phyloP scores from a whole-genome alignment of 1,284 basidiomycete genomes.

The Microbotryum scabiosae region DNA sequence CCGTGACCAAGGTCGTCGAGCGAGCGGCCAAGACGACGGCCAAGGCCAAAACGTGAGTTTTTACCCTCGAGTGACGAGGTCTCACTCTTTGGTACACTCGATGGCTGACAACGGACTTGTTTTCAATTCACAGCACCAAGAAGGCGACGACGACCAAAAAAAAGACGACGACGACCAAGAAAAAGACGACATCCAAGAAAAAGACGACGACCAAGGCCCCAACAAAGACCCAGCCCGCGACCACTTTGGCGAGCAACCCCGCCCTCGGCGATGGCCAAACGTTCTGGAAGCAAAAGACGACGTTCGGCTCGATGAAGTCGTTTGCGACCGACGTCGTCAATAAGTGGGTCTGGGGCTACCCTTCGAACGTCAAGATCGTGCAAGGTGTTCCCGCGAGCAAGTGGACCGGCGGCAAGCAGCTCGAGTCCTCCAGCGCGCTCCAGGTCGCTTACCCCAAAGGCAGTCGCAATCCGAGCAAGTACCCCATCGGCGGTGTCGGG shows the following conservation, averaged over 20 bases:
- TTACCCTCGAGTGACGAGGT: too few species aligned
- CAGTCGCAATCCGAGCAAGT: conserved; percentile 20
- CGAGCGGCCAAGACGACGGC: neutral
- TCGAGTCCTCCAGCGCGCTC: conserved; percentile 10
- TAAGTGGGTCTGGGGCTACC: conserved; percentile 18
- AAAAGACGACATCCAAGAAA: neutral
- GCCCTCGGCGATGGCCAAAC: conserved; percentile 1
- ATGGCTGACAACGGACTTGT: too few species aligned
- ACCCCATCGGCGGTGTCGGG: conserved; percentile 31
- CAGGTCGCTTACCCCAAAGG: conserved; percentile 30
- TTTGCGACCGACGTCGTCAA: conserved; percentile 15
- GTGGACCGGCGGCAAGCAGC: conserved; percentile 13
- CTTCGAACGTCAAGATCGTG: conserved; percentile 9
- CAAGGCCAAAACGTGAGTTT: neutral
- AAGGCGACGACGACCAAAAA: neutral
- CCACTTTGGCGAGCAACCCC: neutral
- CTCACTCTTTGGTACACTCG: too few species aligned
- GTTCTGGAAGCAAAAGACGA: conserved; percentile 13
- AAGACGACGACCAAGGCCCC: neutral
- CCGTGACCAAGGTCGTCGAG: neutral
- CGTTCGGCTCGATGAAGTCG: conserved; percentile 11
- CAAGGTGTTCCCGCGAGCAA: conserved; percentile 9
- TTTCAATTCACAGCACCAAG: neutral
- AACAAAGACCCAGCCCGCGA: neutral
- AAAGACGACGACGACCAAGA: neutral